Percentiles rank a stretch among this genome's conserved stretches.
phyloP scores from a whole-genome alignment of 2,329 filamentous ascomycete genomes.

The Sclerotinia subarctica region DNA sequence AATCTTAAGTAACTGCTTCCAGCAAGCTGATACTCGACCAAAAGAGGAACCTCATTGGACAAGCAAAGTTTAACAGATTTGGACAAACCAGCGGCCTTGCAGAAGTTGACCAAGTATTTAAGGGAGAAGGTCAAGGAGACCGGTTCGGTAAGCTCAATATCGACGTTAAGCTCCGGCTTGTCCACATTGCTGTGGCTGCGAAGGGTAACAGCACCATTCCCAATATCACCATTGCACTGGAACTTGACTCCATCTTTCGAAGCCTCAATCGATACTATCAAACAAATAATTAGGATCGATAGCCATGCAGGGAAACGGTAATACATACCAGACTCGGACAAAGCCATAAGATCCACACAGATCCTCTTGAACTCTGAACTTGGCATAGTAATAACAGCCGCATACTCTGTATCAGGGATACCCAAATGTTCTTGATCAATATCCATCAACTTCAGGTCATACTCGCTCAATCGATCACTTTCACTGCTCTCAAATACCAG shows the following conservation, averaged over 20 bases:
- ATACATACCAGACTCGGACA: constrained; percentile 87
- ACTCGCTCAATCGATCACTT: constrained; percentile 92
- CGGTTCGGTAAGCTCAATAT: constrained; percentile 87
- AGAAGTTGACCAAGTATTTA: constrained; percentile 99
- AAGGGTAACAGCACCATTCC: constrained; percentile 88
- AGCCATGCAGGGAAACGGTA: neutral
- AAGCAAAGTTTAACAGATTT: constrained; percentile 84
- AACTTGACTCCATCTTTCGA: constrained; percentile 98
- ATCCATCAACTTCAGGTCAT: constrained; percentile 99
- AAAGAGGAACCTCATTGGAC: constrained; percentile 90
- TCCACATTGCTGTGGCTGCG: constrained; percentile 86
- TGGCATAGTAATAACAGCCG: constrained; percentile 86
- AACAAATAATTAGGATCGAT: constrained; percentile 25
- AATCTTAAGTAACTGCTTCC: constrained; percentile 90
- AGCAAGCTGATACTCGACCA: constrained; percentile 84
- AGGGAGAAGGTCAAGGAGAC: constrained; percentile 95
- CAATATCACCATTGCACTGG: constrained; percentile 88
- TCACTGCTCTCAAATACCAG: constrained; percentile 88
- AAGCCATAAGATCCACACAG: constrained; percentile 82
- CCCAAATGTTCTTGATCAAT: constrained; percentile 99
- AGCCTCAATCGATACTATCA: constrained; percentile 87
- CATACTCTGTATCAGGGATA: constrained; percentile 98
- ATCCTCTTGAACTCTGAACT: constrained; percentile 89
- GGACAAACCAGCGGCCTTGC: constrained; percentile 89
- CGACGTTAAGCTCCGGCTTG: constrained; percentile 79